Conservation (phyloP, 2,329 filamentous ascomycete genomes). For the Cadophora gregata region DNA sequence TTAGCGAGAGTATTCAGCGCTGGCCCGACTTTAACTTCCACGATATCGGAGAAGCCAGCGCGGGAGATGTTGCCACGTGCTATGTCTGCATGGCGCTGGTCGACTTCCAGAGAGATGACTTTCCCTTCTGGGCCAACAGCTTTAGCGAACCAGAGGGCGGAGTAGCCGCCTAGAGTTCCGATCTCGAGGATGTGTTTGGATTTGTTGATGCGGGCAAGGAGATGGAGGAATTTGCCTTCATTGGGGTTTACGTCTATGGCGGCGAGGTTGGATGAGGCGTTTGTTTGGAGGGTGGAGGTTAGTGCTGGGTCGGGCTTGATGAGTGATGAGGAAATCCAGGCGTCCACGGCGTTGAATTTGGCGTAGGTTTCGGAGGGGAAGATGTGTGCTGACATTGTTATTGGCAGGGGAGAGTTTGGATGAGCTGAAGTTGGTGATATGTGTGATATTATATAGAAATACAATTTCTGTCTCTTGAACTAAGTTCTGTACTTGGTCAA, state of each 20-base stretch:
- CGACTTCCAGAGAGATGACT: conserved; percentile 51
- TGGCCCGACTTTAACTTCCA: conserved; percentile 54
- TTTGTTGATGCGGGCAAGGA: conserved; percentile 32
- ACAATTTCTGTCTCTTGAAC: no score
- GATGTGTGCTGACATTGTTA: conserved; percentile 17
- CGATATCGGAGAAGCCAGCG: conserved; percentile 50
- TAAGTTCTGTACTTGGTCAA: no score
- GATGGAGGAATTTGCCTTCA: conserved; percentile 32
- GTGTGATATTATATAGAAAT: background rate
- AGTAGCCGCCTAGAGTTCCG: conserved; percentile 36
- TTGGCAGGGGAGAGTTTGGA: background rate
- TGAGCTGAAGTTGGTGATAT: background rate
- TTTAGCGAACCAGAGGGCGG: conserved; percentile 37
- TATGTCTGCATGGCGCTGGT: conserved; percentile 48
- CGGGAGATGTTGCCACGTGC: conserved; percentile 49
- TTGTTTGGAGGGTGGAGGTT: conserved; percentile 22
- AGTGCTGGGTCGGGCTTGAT: conserved; percentile 23
- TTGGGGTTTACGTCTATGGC: conserved; percentile 31
- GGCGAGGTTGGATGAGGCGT: conserved; percentile 18
- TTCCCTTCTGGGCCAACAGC: conserved; percentile 32
- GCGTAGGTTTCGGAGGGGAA: conserved; percentile 18
- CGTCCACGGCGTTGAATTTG: conserved; percentile 27
- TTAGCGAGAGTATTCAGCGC: conserved; percentile 48
- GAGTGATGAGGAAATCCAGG: conserved; percentile 28
- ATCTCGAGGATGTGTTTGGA: conserved; percentile 35